phyloP scores from a whole-genome alignment of 805 yeast species.

The Starmerella bombi region DNA sequence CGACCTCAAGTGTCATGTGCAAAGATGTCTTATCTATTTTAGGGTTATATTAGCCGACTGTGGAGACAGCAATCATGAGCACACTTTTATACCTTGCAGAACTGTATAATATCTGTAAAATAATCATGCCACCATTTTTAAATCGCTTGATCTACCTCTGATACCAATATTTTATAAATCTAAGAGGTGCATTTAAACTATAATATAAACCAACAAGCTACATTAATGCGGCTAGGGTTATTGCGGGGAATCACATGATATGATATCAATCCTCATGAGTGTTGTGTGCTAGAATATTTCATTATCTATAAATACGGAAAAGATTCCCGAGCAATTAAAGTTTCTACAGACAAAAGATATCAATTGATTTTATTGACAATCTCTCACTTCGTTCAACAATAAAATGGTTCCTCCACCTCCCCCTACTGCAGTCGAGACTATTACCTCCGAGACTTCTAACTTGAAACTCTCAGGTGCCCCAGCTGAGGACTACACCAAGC shows the following conservation, averaged over 20 bases:
- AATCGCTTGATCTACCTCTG: not conserved
- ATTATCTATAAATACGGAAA: not conserved
- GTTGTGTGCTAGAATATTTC: not conserved
- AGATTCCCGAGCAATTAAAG: not conserved
- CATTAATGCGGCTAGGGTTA: too few species aligned
- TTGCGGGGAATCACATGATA: not conserved
- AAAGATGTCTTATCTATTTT: not conserved
- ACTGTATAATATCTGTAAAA: not conserved
- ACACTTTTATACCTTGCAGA: not conserved
- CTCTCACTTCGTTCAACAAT: not conserved
- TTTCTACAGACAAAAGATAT: not conserved
- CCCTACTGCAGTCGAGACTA: not conserved
- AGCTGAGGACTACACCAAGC: not conserved
- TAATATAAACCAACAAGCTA: too few species aligned
- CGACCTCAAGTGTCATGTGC: not conserved
- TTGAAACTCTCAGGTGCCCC: slow-evolving; percentile 1
- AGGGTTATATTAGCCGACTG: too few species aligned
- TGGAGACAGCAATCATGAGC: not conserved
- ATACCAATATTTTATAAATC: too few species aligned
- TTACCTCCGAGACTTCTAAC: not conserved
- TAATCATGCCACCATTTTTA: too few species aligned
- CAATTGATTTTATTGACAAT: not conserved
- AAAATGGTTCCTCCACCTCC: slow-evolving; percentile 1
- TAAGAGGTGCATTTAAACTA: not conserved
- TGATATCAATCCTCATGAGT: not conserved